Evolutionary conservation across 345 rosid genomes (phyloP).

Genomic region (Schrenkiella parvula): DNA sequence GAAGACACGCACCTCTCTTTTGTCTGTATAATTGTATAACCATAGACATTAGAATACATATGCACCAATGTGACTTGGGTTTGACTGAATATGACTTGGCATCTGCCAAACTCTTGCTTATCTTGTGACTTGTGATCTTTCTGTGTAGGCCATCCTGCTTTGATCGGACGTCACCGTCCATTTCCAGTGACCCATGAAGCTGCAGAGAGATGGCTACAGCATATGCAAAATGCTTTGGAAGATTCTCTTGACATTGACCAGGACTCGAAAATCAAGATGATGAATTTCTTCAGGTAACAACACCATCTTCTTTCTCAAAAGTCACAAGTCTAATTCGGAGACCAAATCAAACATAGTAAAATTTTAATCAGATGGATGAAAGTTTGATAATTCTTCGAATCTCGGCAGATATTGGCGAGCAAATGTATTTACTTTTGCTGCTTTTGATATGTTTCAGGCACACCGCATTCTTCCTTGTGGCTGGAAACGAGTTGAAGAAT

Average conservation of each 20-base stretch:
- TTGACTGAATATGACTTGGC: constrained; percentile 18
- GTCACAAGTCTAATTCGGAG: neutral
- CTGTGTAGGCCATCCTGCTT: constrained; percentile 74
- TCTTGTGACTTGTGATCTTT: neutral
- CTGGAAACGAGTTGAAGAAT: constrained; percentile 81
- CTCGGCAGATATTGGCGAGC: neutral
- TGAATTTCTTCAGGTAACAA: constrained; percentile 72
- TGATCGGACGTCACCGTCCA: constrained; percentile 83
- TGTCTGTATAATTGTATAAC: neutral
- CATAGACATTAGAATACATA: neutral
- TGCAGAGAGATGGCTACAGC: constrained; percentile 84
- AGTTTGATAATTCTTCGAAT: neutral
- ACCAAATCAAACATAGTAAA: neutral
- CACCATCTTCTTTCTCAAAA: neutral
- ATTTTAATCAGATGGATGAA: neutral
- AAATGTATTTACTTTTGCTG: neutral
- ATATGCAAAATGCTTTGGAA: constrained; percentile 80
- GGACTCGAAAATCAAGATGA: constrained; percentile 70
- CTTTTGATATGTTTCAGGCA: constrained; percentile 45
- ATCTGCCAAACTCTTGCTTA: constrained; percentile 2
- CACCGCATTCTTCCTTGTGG: constrained; percentile 90
- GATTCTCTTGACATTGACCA: constrained; percentile 55
- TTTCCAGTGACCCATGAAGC: constrained; percentile 82
- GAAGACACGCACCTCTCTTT: neutral
- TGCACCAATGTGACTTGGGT: neutral